A percentile compares a stretch with the other conserved stretches of the same genome.
Conservation (phyloP, 148 eudicot genomes). For the Diospyros lotus region DNA sequence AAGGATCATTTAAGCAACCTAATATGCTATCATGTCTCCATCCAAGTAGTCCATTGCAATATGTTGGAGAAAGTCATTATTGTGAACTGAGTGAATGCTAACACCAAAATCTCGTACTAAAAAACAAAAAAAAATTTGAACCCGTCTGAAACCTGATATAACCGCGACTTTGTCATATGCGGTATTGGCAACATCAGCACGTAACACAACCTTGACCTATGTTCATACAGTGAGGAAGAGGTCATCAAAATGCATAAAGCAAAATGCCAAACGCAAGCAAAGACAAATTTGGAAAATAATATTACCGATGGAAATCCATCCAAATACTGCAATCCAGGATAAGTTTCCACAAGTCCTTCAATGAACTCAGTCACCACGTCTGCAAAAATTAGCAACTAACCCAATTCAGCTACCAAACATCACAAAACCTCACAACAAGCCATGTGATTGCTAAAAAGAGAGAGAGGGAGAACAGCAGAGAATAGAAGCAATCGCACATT, state of each 20-base stretch:
- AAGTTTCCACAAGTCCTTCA: conserved; percentile 92
- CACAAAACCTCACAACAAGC: background rate
- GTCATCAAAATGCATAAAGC: conserved; percentile 10
- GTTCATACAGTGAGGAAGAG: conserved; percentile 9
- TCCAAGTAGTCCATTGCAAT: background rate
- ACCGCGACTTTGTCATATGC: conserved; percentile 82
- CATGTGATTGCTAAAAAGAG: background rate
- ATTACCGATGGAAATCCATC: conserved; percentile 96
- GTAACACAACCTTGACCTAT: conserved; percentile 91
- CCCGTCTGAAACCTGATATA: conserved; percentile 63
- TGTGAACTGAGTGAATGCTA: background rate
- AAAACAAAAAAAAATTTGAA: background rate
- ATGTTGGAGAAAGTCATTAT: background rate
- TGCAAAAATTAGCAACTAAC: conserved; percentile 24
- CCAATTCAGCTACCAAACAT: background rate
- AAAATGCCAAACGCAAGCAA: background rate
- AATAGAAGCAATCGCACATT: background rate
- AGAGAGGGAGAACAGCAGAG: conserved; percentile 2
- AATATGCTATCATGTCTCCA: background rate
- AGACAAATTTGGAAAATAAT: background rate
- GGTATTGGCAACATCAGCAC: conserved; percentile 77
- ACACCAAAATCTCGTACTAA: background rate
- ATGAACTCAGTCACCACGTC: conserved; percentile 95
- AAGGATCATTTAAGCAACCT: conserved; percentile 3
- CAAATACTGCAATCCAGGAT: conserved; percentile 90